Conservation (phyloP, 1,284 basidiomycete genomes). For the Ustilago bromivora region DNA sequence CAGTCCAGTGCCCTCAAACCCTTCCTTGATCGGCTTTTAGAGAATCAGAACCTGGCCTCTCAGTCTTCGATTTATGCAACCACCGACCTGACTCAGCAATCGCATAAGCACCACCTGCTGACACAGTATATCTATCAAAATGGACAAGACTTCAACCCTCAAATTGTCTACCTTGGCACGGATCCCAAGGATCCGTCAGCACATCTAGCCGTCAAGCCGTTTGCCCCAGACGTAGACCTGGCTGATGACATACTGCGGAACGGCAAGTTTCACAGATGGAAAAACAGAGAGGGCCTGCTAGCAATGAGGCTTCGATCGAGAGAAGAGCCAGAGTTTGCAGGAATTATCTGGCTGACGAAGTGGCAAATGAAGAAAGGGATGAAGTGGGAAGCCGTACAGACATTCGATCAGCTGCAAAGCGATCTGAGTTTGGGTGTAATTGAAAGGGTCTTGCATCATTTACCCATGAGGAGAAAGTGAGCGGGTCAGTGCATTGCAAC, state of each 20-base stretch:
- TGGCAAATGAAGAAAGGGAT: background rate
- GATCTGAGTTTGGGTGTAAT: background rate
- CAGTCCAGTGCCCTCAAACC: background rate
- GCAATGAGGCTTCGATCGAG: slow-evolving; percentile 11
- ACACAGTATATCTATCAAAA: slow-evolving; percentile 2
- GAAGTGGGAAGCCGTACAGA: background rate
- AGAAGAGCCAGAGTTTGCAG: slow-evolving; percentile 11
- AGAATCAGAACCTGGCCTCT: background rate
- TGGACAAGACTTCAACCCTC: slow-evolving; percentile 8
- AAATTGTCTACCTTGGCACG: background rate
- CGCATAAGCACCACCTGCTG: background rate
- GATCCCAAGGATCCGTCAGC: background rate
- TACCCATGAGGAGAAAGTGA: background rate
- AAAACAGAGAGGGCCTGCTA: background rate
- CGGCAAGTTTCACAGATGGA: background rate
- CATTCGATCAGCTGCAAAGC: background rate
- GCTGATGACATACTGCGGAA: background rate
- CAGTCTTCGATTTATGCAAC: no score
- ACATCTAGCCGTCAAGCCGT: background rate
- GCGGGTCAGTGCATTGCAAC: background rate
- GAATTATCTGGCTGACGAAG: slow-evolving; percentile 8
- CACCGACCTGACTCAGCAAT: background rate
- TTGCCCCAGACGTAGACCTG: background rate
- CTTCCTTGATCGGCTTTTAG: background rate
- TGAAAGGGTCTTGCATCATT: background rate